A percentile compares a stretch with the other conserved stretches of the same genome.
phyloP scores from a whole-genome alignment of 1,139 yeast genomes.

The Nakaseomyces bracarensis region DNA sequence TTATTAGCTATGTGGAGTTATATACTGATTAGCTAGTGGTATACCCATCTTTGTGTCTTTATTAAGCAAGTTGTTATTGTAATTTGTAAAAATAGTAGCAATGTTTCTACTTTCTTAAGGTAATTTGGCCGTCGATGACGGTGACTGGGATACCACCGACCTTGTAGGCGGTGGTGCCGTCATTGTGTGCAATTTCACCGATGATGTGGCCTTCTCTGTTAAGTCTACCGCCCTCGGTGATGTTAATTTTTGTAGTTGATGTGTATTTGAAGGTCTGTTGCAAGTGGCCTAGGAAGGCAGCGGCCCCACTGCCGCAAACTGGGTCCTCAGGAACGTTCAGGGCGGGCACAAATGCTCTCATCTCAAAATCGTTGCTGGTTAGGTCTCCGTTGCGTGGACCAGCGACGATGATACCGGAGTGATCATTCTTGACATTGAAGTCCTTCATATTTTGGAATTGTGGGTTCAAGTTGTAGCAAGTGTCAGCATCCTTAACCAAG shows the following conservation, averaged over 20 bases:
- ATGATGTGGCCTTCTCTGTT: conserved; percentile 33
- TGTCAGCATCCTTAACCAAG: conserved; percentile 29
- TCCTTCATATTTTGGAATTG: conserved; percentile 26
- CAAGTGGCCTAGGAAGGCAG: conserved; percentile 32
- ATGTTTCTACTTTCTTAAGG: neutral
- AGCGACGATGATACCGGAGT: conserved; percentile 36
- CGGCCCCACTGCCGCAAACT: conserved; percentile 46
- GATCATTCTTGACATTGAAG: conserved; percentile 21
- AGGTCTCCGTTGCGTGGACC: conserved; percentile 24
- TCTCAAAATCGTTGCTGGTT: conserved; percentile 20
- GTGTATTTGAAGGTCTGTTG: conserved; percentile 20
- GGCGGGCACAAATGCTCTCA: conserved; percentile 38
- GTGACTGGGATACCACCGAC: conserved; percentile 35
- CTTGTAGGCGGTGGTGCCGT: conserved; percentile 15
- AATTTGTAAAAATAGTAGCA: too few relatives aligned
- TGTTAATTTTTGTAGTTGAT: conserved; percentile 18
- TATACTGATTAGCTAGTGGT: neutral
- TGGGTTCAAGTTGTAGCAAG: conserved; percentile 32
- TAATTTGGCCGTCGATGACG: conserved; percentile 31
- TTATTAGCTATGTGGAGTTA: too few relatives aligned
- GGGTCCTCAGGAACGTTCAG: conserved; percentile 40
- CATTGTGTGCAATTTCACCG: conserved; percentile 21
- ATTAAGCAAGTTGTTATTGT: too few relatives aligned
- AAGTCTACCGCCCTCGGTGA: conserved; percentile 36
- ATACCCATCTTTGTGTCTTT: neutral